Percentiles rank a stretch among this genome's conserved stretches.
phyloP scores from a whole-genome alignment of 164 flowering plant genomes.

The Houttuynia cordata region DNA sequence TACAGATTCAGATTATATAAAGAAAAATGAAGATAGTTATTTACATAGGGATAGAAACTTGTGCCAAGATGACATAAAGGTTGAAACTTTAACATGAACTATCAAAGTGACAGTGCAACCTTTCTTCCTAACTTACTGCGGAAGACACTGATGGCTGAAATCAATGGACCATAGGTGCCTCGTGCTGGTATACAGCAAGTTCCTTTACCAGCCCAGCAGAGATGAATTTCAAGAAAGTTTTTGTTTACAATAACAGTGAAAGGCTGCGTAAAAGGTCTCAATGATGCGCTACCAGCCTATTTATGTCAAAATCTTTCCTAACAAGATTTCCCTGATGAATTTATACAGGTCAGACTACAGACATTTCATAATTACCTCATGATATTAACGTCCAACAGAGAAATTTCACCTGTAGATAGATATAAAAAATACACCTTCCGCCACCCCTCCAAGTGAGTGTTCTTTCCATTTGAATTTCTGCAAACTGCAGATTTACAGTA shows the following conservation, averaged over 20 bases:
- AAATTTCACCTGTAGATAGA: constrained; percentile 66
- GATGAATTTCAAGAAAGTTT: constrained; percentile 70
- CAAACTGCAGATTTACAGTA: constrained; percentile 55
- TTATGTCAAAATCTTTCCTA: constrained; percentile 57
- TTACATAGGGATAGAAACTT: too few species aligned
- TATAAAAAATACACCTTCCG: constrained; percentile 72
- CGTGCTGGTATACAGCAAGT: constrained; percentile 71
- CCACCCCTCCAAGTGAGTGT: constrained; percentile 42
- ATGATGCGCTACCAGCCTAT: constrained; percentile 45
- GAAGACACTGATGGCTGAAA: constrained; percentile 72
- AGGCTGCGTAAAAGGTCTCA: constrained; percentile 30
- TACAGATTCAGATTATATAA: constrained; percentile 52
- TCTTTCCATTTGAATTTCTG: constrained; percentile 30
- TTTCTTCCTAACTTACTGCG: constrained; percentile 36
- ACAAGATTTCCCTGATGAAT: constrained; percentile 35
- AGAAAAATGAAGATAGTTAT: not conserved
- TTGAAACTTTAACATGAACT: not conserved
- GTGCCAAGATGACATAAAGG: too few species aligned
- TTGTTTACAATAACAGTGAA: constrained; percentile 37
- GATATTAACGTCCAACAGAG: not conserved
- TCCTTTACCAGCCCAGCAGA: constrained; percentile 97
- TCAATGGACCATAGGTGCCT: constrained; percentile 73
- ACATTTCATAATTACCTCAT: not conserved
- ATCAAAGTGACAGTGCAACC: not conserved
- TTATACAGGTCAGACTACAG: not conserved